Conservation (phyloP, 2,329 filamentous ascomycete species). For the Ceratocystis alfenasii region DNA sequence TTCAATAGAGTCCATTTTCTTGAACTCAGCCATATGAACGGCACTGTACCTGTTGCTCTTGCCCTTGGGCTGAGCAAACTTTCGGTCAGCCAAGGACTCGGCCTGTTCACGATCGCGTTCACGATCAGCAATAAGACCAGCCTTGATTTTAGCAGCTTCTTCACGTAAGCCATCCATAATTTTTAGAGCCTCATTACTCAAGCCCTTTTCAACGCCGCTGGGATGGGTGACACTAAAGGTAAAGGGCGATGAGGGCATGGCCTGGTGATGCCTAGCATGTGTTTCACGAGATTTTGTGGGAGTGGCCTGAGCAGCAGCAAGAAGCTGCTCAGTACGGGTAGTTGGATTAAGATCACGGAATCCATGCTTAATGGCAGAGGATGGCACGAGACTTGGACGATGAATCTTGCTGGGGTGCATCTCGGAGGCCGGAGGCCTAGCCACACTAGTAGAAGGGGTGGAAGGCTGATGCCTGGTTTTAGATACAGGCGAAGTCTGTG, state of each 20-base stretch:
- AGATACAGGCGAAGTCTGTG: conserved; percentile 18
- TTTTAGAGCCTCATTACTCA: conserved; percentile 49
- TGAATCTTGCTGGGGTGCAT: conserved; percentile 88
- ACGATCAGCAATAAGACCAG: conserved; percentile 50
- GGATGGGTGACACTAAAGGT: conserved; percentile 50
- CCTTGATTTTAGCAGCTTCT: conserved; percentile 59
- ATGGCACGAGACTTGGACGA: conserved; percentile 60
- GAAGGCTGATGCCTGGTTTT: conserved; percentile 26
- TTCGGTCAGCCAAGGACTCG: conserved; percentile 42
- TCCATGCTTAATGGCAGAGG: conserved; percentile 69
- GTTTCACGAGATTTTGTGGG: conserved; percentile 32
- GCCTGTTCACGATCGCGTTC: conserved; percentile 42
- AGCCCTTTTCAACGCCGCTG: conserved; percentile 35
- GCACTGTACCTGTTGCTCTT: conserved; percentile 71
- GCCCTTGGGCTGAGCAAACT: conserved; percentile 68
- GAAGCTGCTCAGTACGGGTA: conserved; percentile 24
- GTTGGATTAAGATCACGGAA: conserved; percentile 56
- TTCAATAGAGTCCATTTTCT: conserved; percentile 95
- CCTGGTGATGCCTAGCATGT: conserved; percentile 44
- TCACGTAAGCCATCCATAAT: conserved; percentile 58
- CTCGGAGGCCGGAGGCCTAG: conserved; percentile 62
- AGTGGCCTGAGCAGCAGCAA: conserved; percentile 33
- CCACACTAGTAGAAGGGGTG: conserved; percentile 53
- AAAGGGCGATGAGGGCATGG: conserved; percentile 47
- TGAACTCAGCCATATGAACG: conserved; percentile 76